phyloP scores from a whole-genome alignment of 768 basidiomycete genomes.

The Daedalea quercina region DNA sequence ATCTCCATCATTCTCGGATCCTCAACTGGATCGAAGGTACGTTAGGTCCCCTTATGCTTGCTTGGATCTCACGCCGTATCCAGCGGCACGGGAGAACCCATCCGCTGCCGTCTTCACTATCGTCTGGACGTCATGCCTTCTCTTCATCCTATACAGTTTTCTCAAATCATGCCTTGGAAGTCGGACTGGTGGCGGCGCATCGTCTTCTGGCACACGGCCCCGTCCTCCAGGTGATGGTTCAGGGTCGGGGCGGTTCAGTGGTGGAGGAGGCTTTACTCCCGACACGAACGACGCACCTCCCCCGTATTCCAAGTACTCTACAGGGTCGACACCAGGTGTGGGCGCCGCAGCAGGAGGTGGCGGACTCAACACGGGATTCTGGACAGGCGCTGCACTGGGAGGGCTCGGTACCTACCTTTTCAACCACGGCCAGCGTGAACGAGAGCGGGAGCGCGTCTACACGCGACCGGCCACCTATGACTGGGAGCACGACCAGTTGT shows the following conservation, averaged over 20 bases:
- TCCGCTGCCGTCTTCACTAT: slow-evolving; percentile 45
- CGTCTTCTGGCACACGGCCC: slow-evolving; percentile 19
- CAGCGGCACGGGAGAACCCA: slow-evolving; percentile 39
- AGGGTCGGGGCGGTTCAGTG: slow-evolving; percentile 49
- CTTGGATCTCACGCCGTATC: neutral
- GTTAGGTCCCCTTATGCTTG: neutral
- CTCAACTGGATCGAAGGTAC: slow-evolving; percentile 12
- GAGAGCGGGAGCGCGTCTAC: slow-evolving; percentile 19
- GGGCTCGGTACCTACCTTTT: slow-evolving; percentile 56
- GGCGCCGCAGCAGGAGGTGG: slow-evolving; percentile 17
- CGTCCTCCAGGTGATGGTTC: slow-evolving; percentile 26
- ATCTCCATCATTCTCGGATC: slow-evolving; percentile 10
- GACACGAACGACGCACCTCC: slow-evolving; percentile 38
- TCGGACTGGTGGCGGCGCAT: slow-evolving; percentile 25
- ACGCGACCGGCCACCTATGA: slow-evolving; percentile 37
- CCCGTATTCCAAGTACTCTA: slow-evolving; percentile 41
- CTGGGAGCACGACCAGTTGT: slow-evolving; percentile 46
- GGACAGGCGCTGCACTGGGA: slow-evolving; percentile 75
- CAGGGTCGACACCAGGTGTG: slow-evolving; percentile 24
- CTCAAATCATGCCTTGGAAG: slow-evolving; percentile 45
- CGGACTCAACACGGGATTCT: slow-evolving; percentile 71
- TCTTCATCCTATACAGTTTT: slow-evolving; percentile 50
- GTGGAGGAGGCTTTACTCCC: slow-evolving; percentile 29
- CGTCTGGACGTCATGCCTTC: slow-evolving; percentile 48
- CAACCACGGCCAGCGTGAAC: slow-evolving; percentile 27